phyloP scores from a whole-genome alignment of 257 asterid species.

The Jasminum sambac region DNA sequence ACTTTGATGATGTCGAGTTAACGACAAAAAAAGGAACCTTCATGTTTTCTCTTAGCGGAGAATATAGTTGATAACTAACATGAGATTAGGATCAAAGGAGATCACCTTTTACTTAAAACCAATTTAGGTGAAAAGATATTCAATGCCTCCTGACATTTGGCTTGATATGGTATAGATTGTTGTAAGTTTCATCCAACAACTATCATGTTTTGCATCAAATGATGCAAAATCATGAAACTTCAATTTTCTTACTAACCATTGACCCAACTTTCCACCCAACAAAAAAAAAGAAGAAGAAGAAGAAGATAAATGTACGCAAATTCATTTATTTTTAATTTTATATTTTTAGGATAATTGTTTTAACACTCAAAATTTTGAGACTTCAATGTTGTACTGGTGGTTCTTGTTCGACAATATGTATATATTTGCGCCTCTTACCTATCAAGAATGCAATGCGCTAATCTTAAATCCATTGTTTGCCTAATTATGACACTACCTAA shows the following conservation, averaged over 20 bases:
- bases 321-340: neutral
- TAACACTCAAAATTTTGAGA: neutral
- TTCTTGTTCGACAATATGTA: neutral
- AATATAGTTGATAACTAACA: neutral
- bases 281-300: no score
- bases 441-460: neutral
- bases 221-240: neutral
- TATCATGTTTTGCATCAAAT: neutral
- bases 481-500: conserved; percentile 14
- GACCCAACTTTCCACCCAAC: neutral
- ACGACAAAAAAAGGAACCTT: neutral
- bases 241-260: neutral
- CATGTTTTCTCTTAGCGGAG: neutral
- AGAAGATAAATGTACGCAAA: neutral
- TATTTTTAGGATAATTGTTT: neutral
- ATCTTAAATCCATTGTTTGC: conserved; percentile 1
- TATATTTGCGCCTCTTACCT: neutral
- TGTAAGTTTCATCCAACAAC: neutral
- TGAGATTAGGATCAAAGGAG: neutral
- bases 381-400: neutral
- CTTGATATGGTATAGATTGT: neutral
- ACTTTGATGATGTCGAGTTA: neutral
- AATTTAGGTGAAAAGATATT: neutral
- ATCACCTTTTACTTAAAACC: neutral
- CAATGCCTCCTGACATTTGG: neutral